Base-by-base conservation (phyloP, 2,329 filamentous ascomycete species). In the Pseudopyricularia javanii region DNA sequence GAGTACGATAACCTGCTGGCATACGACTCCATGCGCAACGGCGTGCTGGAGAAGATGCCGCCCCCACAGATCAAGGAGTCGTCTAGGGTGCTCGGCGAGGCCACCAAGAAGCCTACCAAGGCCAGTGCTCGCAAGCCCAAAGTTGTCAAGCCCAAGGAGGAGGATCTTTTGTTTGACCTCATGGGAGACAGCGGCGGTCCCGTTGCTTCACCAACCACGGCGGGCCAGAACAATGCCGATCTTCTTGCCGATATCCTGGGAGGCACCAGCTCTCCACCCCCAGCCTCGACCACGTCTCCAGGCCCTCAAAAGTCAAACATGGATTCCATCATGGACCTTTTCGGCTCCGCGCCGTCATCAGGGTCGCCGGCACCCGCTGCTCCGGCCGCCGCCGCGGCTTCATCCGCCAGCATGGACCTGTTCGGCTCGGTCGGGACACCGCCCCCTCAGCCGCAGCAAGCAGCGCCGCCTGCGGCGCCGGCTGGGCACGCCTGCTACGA, bases 11-110 rank as follows among this genome's bases (percentile, higher is more conserved):
- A 97, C 63, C 75, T 98, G n/a, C 97, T 98, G 62, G 80, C 81
- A 1, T 89, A 89, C 62, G 91, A 98, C 60, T 76, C 89, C 55
- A 87, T 98, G 54, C 83, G 91, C 53, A 80, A 80, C 55, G 93
- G 93, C 54, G 93, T 98, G 3, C 74, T 98, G 11, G 93, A 98
- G 70, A 94, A 93, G 67, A 98, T 98, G 94, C 93, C 93, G 7
- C 82, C 93, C 2, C 93, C 93, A 8, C 91, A 97, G 67, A 97
- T 98, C 63, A 89, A 91, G 59, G 93, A 98, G 66, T 89, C 95
- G 66, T 91, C 93, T 53, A 79, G 91, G 55, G 91, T 96, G 3
- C 75, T 98, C 17, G 91, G 91, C 45, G 86, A 91, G 62, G 84
- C 89, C 1, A 56, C 65, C 32, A 67, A 68, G 55, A 83, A 83